phyloP scores from a whole-genome alignment of 106 monocot species.

The Amphibolis antarctica region DNA sequence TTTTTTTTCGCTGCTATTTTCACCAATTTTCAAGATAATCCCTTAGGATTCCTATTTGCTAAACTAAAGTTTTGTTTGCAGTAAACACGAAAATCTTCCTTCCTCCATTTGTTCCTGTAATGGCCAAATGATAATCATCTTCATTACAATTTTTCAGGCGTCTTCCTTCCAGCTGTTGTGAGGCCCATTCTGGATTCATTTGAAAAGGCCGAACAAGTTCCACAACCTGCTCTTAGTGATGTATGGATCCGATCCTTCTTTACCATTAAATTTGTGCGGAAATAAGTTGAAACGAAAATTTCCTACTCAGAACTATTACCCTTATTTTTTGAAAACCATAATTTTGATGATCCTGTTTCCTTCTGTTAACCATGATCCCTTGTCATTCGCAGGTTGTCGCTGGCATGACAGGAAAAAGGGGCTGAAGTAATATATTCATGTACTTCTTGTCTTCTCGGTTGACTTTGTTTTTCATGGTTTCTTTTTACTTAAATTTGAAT shows the following conservation, averaged over 20 bases:
- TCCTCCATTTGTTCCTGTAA: no score
- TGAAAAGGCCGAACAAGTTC: conserved; percentile 74
- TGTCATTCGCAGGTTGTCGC: conserved; percentile 9
- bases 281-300: not conserved
- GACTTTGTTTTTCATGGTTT: not conserved
- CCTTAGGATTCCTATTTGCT: no score
- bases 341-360: no score
- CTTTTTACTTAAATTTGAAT: not conserved
- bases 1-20: no score
- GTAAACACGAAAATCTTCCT: no score
- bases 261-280: not conserved
- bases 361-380: not conserved
- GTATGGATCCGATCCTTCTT: conserved; percentile 26
- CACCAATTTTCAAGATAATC: no score
- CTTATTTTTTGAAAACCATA: no score
- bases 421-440: not conserved
- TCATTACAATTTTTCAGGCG: conserved; percentile 32
- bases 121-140: not conserved
- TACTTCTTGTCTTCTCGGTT: not conserved
- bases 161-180: conserved; percentile 92
- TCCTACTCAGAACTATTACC: no score
- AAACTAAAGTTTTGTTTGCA: no score
- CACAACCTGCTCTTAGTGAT: conserved; percentile 75
- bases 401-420: conserved; percentile 12
- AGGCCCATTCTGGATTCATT: conserved; percentile 95